Evolutionary conservation across 768 basidiomycete species (phyloP), one percentile per base, ranked within the genome.

Genomic region (Cystofilobasidium capitatum): DNA sequence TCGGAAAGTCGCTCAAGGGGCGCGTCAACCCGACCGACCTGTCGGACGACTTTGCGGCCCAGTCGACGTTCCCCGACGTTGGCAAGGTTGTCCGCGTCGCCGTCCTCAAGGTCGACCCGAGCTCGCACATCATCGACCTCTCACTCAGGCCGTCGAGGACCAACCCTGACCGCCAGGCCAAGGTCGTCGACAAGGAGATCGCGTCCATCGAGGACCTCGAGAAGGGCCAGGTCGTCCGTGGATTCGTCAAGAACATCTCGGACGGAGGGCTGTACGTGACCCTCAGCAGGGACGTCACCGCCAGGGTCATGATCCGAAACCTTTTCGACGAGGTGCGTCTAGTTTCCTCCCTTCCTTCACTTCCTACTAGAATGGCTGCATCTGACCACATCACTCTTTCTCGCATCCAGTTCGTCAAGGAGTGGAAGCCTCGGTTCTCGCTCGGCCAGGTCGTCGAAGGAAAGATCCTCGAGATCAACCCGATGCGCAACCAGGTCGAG

Each of bases 261-360:
- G 87, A 91, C 55, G 86, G 88, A 74, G 94, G 94, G 20, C 74
- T 99, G 24, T 98, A 96, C 72, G 90, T 99, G 3, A 84, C 84
- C 33, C 78, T 99, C 40, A 91, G 89, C 13, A 83, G 86, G 36
- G 82, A 82, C n/a, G 80, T 96, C 33, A 90, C 92, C 73, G 92
- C 88, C 65, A 85, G 93, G 22, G 86, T 99, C 33, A 91, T 94
- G 78, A 97, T 97, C 74, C 85, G 83, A 74, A 90, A 96, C 77
- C 82, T 94, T 6, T 96, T 94, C 74, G 89, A 96, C 73, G 91
- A 92, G 72, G 84, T 83, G 63, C 58, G 80, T 71, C 76, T 94
- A 97, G 76, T 91, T 91, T 45, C 14, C 16, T 29, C 0, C 54
- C 62, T 35, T 66, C 22, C 16, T 64, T 33, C 26, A 33, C 33